Conservation (phyloP, 257 asterid genomes). For the Mitragyna speciosa region DNA sequence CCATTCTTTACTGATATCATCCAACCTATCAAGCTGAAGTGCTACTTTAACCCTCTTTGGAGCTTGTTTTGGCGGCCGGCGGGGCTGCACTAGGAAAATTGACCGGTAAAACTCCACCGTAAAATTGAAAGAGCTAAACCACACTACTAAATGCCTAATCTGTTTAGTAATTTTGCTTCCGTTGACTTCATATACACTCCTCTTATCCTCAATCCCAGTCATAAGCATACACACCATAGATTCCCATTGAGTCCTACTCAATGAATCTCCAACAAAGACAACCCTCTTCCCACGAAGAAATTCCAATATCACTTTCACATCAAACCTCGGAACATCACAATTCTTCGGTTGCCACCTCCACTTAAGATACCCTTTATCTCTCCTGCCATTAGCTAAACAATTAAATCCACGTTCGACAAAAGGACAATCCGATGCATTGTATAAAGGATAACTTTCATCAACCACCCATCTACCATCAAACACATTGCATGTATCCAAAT, state of each 20-base stretch:
- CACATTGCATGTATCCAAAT: slow-evolving; percentile 52
- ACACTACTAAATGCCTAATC: slow-evolving; percentile 66
- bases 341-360: slow-evolving; percentile 85
- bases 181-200: slow-evolving; percentile 72
- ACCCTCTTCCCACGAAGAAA: slow-evolving; percentile 75
- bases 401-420: slow-evolving; percentile 71
- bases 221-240: slow-evolving; percentile 88
- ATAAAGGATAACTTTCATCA: slow-evolving; percentile 72
- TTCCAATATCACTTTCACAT: slow-evolving; percentile 54
- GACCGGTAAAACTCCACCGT: slow-evolving; percentile 86
- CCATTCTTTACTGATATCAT: slow-evolving; percentile 76
- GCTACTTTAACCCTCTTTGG: slow-evolving; percentile 80
- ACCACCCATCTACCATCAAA: slow-evolving; percentile 82
- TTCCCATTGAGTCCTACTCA: slow-evolving; percentile 95
- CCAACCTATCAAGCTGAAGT: slow-evolving; percentile 66
- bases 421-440: slow-evolving; percentile 81
- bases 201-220: slow-evolving; percentile 72
- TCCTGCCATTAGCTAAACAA: slow-evolving; percentile 85
- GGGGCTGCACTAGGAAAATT: slow-evolving; percentile 78
- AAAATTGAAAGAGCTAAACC: slow-evolving; percentile 49
- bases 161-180: slow-evolving; percentile 77
- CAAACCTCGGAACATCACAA: slow-evolving; percentile 67
- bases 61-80: slow-evolving; percentile 56
- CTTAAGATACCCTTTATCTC: slow-evolving; percentile 63
- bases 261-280: slow-evolving; percentile 90